phyloP scores from a whole-genome alignment of 768 basidiomycete genomes.

The Tylopilus sp. region DNA sequence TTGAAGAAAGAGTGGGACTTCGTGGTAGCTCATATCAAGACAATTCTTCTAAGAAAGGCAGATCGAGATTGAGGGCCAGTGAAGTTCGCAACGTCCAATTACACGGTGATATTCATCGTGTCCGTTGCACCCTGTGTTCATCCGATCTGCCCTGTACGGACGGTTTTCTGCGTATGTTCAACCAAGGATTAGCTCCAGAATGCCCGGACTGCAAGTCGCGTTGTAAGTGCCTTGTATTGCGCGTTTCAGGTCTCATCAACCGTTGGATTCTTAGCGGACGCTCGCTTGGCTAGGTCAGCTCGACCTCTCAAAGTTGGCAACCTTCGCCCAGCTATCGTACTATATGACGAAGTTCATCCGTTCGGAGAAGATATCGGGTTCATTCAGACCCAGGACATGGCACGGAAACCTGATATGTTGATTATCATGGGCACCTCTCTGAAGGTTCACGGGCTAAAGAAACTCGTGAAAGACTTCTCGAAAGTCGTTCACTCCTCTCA shows the following conservation, averaged over 20 bases:
- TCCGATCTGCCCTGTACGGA: slow-evolving; percentile 68
- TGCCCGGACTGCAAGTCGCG: slow-evolving; percentile 84
- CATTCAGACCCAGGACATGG: slow-evolving; percentile 74
- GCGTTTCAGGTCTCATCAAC: neutral
- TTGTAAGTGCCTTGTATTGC: slow-evolving; percentile 50
- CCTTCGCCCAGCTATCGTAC: slow-evolving; percentile 90
- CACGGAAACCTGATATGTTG: slow-evolving; percentile 82
- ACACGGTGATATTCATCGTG: slow-evolving; percentile 91
- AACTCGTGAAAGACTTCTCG: slow-evolving; percentile 92
- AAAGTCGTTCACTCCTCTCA: slow-evolving; percentile 65
- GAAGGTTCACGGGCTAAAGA: slow-evolving; percentile 93
- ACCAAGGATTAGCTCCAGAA: slow-evolving; percentile 68
- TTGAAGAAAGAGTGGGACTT: slow-evolving; percentile 81
- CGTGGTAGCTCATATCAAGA: slow-evolving; percentile 59
- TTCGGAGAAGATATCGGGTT: slow-evolving; percentile 87
- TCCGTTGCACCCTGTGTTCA: slow-evolving; percentile 84
- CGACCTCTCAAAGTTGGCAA: slow-evolving; percentile 75
- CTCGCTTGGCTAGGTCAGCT: slow-evolving; percentile 78
- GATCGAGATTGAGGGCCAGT: slow-evolving; percentile 60
- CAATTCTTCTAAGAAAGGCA: slow-evolving; percentile 56
- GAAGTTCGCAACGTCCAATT: slow-evolving; percentile 88
- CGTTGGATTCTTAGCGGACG: slow-evolving; percentile 50
- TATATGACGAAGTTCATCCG: slow-evolving; percentile 94
- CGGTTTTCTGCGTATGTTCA: slow-evolving; percentile 62
- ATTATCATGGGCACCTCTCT: slow-evolving; percentile 97